Evolutionary conservation across 768 basidiomycete genomes (phyloP).

Genomic region (Russula compacta): DNA sequence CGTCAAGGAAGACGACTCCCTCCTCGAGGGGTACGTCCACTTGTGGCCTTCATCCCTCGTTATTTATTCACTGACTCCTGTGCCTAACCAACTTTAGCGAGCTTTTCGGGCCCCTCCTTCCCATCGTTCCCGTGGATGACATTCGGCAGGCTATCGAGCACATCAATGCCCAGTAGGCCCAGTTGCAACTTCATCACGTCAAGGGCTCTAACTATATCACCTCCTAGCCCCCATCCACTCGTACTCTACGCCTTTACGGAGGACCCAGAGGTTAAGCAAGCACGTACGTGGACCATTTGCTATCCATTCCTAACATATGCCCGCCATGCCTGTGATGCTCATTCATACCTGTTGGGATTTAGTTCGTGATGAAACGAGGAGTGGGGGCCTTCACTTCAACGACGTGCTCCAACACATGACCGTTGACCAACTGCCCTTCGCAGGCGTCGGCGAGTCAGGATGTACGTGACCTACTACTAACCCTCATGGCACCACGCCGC

Average conservation of each 20-base stretch:
- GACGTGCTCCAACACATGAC: conserved; percentile 24
- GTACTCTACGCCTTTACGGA: conserved; percentile 18
- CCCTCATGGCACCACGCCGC: too few relatives aligned
- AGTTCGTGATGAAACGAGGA: conserved; percentile 27
- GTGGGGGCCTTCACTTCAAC: conserved; percentile 28
- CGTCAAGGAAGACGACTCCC: conserved; percentile 43
- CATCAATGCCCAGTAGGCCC: conserved; percentile 40
- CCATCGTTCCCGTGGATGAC: conserved; percentile 49
- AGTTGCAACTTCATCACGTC: neutral
- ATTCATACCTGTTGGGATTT: neutral
- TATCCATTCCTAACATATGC: neutral
- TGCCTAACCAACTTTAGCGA: conserved; percentile 36
- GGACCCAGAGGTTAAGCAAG: conserved; percentile 10
- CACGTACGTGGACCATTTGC: neutral
- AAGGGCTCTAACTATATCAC: neutral
- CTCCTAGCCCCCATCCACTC: conserved; percentile 13
- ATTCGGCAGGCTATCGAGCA: conserved; percentile 48
- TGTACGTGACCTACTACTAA: conserved; percentile 18
- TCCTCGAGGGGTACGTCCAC: conserved; percentile 47
- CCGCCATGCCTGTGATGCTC: neutral
- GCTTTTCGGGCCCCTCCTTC: conserved; percentile 63
- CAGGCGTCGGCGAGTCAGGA: conserved; percentile 26
- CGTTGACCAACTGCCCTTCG: conserved; percentile 22
- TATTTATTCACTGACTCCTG: neutral
- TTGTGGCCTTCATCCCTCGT: neutral